Percentiles rank a stretch among this genome's conserved stretches.
phyloP scores from a whole-genome alignment of 768 basidiomycete genomes.

The Pleurotus tuber-regium region DNA sequence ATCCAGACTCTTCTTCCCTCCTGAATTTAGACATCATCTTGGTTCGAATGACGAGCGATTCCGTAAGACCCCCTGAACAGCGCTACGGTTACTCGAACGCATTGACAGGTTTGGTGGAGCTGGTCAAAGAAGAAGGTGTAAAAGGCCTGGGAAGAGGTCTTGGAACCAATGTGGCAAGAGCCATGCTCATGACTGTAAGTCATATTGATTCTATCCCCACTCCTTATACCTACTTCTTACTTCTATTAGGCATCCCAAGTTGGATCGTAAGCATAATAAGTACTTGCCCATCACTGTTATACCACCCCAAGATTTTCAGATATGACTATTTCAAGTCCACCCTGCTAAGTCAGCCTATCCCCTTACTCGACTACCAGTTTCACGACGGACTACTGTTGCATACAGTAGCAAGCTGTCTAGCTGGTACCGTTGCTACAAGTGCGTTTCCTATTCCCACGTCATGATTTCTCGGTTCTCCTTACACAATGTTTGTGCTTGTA shows the following conservation, averaged over 20 bases:
- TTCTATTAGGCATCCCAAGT: constrained; percentile 70
- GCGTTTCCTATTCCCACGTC: constrained; percentile 25
- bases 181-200: constrained; percentile 3
- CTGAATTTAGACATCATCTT: constrained; percentile 61
- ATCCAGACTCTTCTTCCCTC: constrained; percentile 5
- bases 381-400: constrained; percentile 68
- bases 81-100: constrained; percentile 80
- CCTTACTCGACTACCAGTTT: constrained; percentile 58
- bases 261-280: constrained; percentile 60
- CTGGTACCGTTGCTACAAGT: constrained; percentile 81
- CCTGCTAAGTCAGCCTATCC: constrained; percentile 50
- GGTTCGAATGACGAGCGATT: constrained; percentile 88
- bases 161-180: constrained; percentile 70
- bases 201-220: constrained; percentile 12
- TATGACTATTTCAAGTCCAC: constrained; percentile 75
- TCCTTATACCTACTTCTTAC: constrained; percentile 17
- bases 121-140: constrained; percentile 69
- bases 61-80: constrained; percentile 67
- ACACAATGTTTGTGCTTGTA: no score
- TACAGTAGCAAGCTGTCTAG: constrained; percentile 60
- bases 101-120: constrained; percentile 62
- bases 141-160: constrained; percentile 71
- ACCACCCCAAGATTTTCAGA: constrained; percentile 32
- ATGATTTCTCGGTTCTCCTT: no score
- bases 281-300: not conserved